Evolutionary conservation across 305 asterid genomes (phyloP).

Genomic region (Solanum hybrid): DNA sequence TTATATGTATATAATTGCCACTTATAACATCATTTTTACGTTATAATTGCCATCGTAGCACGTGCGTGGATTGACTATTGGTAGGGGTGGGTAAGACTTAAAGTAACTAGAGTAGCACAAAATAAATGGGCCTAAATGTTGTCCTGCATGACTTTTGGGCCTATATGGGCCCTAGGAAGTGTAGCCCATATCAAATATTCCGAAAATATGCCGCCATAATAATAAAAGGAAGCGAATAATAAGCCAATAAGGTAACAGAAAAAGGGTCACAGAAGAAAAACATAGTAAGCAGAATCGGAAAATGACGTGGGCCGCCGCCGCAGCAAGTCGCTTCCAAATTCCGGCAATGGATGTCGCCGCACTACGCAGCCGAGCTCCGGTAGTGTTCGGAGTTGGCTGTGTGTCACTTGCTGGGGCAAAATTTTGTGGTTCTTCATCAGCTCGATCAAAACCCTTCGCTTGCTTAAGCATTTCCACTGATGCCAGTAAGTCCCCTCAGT

Average conservation of each 20-base stretch:
- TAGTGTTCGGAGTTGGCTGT: slow-evolving; percentile 44
- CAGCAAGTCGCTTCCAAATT: slow-evolving; percentile 55
- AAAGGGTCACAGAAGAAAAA: not conserved
- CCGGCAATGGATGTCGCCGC: slow-evolving; percentile 47
- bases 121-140: not conserved
- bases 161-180: not conserved
- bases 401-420: slow-evolving; percentile 47
- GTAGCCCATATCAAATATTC: not conserved
- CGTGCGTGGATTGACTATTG: not conserved
- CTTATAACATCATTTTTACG: not conserved
- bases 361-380: slow-evolving; percentile 35
- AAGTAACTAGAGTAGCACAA: not conserved
- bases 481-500: slow-evolving; percentile 15
- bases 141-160: not conserved
- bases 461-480: slow-evolving; percentile 25
- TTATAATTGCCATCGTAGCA: too few relatives aligned
- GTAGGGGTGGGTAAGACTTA: too few relatives aligned
- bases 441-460: slow-evolving; percentile 25
- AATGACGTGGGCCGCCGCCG: slow-evolving; percentile 69
- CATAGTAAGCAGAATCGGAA: not conserved
- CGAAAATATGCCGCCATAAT: not conserved
- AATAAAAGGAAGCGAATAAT: not conserved
- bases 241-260: not conserved
- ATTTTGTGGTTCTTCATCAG: not conserved
- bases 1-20: too few relatives aligned